Percentiles rank a stretch among this genome's conserved stretches.
Evolutionary conservation across 1,284 basidiomycete species (phyloP).

Genomic region (Pseudozyma tsukubaensis): DNA sequence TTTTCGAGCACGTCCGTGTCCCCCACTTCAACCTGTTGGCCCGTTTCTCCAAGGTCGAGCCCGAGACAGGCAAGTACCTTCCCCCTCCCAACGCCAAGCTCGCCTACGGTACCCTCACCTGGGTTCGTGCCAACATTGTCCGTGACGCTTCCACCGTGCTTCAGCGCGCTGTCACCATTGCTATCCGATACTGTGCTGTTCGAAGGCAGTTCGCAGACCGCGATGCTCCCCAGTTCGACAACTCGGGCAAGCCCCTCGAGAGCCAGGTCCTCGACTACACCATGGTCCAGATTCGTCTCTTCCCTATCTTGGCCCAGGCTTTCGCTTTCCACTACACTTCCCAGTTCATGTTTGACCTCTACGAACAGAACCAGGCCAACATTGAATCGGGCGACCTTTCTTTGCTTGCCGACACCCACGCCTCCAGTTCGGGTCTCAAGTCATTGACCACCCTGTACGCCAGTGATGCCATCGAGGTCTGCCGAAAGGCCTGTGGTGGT

Average conservation of each 20-base stretch:
- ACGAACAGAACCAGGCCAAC: constrained; percentile 65
- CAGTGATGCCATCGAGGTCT: constrained; percentile 69
- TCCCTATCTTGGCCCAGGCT: constrained; percentile 70
- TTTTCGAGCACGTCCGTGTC: constrained; percentile 61
- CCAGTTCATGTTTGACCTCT: constrained; percentile 68
- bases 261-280: constrained; percentile 70
- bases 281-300: constrained; percentile 69
- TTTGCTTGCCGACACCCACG: constrained; percentile 69
- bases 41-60: constrained; percentile 67
- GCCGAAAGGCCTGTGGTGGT: constrained; percentile 69
- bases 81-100: constrained; percentile 58
- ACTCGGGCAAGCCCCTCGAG: constrained; percentile 66
- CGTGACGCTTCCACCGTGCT: constrained; percentile 66
- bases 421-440: constrained; percentile 69
- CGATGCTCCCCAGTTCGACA: constrained; percentile 67
- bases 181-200: constrained; percentile 70
- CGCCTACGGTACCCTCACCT: constrained; percentile 58
- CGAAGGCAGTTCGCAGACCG: constrained; percentile 69
- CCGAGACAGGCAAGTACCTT: constrained; percentile 57
- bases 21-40: constrained; percentile 70
- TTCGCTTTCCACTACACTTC: constrained; percentile 70
- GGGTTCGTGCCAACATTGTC: constrained; percentile 69
- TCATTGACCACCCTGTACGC: constrained; percentile 68
- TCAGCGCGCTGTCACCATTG: constrained; percentile 68
- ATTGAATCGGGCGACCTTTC: constrained; percentile 69